These are phyloP conservation scores for Pseudonitzschia delicatissima DNA, from an alignment of 108 stramenopile species.

Conservation along the genomic window DNA sequence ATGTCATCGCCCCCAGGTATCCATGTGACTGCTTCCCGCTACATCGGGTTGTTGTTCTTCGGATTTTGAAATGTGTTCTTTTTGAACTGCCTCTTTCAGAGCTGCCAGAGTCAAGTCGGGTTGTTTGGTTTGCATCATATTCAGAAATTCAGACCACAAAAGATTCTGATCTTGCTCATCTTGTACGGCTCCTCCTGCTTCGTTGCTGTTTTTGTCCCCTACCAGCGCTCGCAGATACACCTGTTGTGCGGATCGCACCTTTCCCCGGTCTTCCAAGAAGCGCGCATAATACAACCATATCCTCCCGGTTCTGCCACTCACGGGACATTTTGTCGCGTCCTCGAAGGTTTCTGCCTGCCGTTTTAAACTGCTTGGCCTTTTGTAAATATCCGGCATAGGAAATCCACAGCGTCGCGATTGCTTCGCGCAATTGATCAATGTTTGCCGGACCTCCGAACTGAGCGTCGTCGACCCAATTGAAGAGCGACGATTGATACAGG, in stretches of 20 bases:
- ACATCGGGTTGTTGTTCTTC: conserved; percentile 2
- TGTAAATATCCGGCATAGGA: conserved; percentile 68
- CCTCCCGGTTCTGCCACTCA: conserved; percentile 58
- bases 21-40: neutral
- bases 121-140: conserved; percentile 62
- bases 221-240: conserved; percentile 75
- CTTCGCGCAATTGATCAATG: conserved; percentile 41
- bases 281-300: conserved; percentile 80
- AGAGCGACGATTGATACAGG: conserved; percentile 68
- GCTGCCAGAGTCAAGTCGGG: conserved; percentile 60
- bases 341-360: conserved; percentile 84
- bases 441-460: conserved; percentile 45
- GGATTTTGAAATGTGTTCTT: conserved; percentile 33
- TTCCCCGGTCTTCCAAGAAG: conserved; percentile 71
- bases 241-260: conserved; percentile 66
- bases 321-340: conserved; percentile 65
- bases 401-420: conserved; percentile 77
- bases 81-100: conserved; percentile 58
- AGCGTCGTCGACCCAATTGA: conserved; percentile 88
- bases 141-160: conserved; percentile 82
- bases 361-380: conserved; percentile 71
- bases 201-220: conserved; percentile 27
- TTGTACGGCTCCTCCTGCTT: conserved; percentile 33
- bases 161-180: conserved; percentile 64
- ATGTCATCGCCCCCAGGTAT: neutral